Evolutionary conservation across 1,284 basidiomycete species (phyloP), one percentile per base, ranked within the genome.

Genomic region (Sanghuangporus weigelae): DNA sequence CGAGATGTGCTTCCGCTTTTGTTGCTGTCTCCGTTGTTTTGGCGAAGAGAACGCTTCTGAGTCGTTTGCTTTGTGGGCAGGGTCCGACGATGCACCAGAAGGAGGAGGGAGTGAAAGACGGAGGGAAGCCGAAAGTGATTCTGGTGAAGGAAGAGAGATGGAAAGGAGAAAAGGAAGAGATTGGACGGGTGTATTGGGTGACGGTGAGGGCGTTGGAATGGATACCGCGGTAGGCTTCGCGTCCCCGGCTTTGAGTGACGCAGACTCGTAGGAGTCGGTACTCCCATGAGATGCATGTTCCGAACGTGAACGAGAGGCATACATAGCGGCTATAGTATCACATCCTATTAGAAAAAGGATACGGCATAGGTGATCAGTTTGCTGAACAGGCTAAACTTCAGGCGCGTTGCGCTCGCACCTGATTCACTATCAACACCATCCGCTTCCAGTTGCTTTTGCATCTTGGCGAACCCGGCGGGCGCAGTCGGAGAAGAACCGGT

Each of bases 61-160:
- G 7, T 11, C n/a, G 7, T 19, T n/a, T 19, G 2, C 44, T n/a
- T 2, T 5, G n/a, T 4, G 12, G 21, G n/a, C 7, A n/a, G 44
- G 16, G 12, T 46, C 44, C 2, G 21, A 5, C 16, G 12, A 2
- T 3, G 40, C 40, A 3, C 16, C 16, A 19, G 1, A 14, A 5
- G 35, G 26, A 49, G 56, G n/a, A 7, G 35, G 56, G 12, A 21
- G 2, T 19, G 40, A 35, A 39, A 44, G 39, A 14, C 14, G 56
- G 19, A 39, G 56, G 14, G 56, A 12, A 3, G 69, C 73, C 76
- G 42, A 44, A 39, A 42, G 59, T 60, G 63, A 75, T 76, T 23
- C 73, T 67, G 65, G 74, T 71, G 62, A 74, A 69, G 57, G 79
- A 73, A 49, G 36, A 11, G 59, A 49, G 19, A 21, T 39, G 23